Base-by-base conservation (phyloP, 2,329 filamentous ascomycete genomes). In the Sporothrix protearum region DNA sequence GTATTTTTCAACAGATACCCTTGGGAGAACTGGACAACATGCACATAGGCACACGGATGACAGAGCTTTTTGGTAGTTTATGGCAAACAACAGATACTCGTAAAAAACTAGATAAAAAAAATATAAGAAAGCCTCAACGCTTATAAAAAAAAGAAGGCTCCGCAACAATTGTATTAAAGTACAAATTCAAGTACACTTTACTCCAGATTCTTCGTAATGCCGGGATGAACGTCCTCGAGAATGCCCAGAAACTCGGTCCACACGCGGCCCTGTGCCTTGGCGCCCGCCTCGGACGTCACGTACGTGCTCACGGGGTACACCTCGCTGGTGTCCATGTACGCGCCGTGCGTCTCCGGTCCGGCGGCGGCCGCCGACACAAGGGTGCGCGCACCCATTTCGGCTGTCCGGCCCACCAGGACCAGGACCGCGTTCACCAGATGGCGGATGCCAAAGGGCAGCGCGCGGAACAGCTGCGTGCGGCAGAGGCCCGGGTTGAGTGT, bases 221-320 rank as follows among this genome's bases (percentile, higher is more conserved):
- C 81, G 0, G 82, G 80, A 73, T 83, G 79, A 42, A 85, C 79
- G 2, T 68, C 77, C 67, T 85, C 83, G 39, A 86, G 70, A 25
- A 83, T 77, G 12, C 75, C 79, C 73, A 82, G 63, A 74, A 86
- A 73, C 77, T 86, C 83, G 19, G 75, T 78, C 76, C 80, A 86
- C 2, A 84, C 76, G 71, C 77, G 80, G 61, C 76, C 75, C 71
- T 81, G 81, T 69, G 78, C 72, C 68, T 77, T 69, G 49, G 76
- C 74, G 0, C 83, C 84, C 45, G 82, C 78, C 5, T 79, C 76
- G 5, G 82, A 81, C 69, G 76, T 70, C 2, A 81, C 81, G 73
- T 77, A 81, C 0, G 70, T 47, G 64, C 78, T 80, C 1, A 77
- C 76, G n/a, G 74, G 72, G 10, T 69, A 71, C 22, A 80, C 71